Base-by-base conservation (phyloP, 1,284 basidiomycete genomes). In the Sanguinoderma infundibulare region DNA sequence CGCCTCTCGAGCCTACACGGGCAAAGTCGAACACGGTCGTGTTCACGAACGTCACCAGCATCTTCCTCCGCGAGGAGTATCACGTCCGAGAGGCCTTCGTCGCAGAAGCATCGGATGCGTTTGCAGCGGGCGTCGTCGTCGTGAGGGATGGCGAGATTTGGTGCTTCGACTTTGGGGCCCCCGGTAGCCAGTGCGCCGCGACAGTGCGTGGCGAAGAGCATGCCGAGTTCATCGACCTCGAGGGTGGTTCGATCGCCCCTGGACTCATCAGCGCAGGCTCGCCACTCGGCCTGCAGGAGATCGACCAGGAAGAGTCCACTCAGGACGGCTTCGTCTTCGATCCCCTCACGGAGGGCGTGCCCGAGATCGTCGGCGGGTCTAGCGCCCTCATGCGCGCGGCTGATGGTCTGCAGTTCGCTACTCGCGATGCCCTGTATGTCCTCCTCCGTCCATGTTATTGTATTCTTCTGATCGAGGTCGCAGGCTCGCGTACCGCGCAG, bases 301-400 rank as follows among this genome's bases (percentile, higher is more conserved):
- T 92, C 47, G 69, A 78, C 1, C 70, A 78, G 58, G 94, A 95
- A 71, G 67, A 74, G 8, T 84, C 83, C 1, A 94, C 92, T 0
- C 79, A 78, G 36, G 92, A 94, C 70, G 92, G 92, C 3, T 36
- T 65, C 40, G 77, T 73, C 5, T 71, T 66, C 24, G 76, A 79
- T 61, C 69, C 78, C 1, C 69, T 79, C 39, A 47, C 59, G 4
- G 59, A 64, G 9, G 59, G 69, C 20, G 62, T 74, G 0, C 78
- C 77, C 1, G 59, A 61, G 7, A 66, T 78, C n/a, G 57, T 73
- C 5, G 73, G 71, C 5, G 77, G 75, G 10, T 74, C 77, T 0
- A 69, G 66, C 8, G 70, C 68, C 2, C 68, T 84, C 28, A 75
- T 82, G 1, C 78, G 78, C 26, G 85, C 80, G 0, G 78, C 78